Conservation (phyloP, 345 rosid genomes). For the Rhodomyrtus tomentosa region DNA sequence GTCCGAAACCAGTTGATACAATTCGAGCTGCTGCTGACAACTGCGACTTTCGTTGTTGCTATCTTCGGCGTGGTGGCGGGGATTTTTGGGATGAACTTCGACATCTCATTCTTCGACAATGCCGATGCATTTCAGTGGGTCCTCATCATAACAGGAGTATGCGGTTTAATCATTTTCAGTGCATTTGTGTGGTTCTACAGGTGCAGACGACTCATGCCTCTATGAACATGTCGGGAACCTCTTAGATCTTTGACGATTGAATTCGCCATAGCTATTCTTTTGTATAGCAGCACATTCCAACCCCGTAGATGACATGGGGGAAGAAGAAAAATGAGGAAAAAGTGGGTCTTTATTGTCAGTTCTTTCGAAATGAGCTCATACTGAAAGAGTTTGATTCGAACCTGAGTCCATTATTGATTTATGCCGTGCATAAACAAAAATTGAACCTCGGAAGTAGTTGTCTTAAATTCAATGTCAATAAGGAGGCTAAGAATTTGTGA, state of each 20-base stretch:
- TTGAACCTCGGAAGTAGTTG: not conserved
- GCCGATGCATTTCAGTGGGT: slow-evolving; percentile 87
- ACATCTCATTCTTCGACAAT: slow-evolving; percentile 52
- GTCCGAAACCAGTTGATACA: slow-evolving; percentile 96
- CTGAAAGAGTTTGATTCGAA: not conserved
- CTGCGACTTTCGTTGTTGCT: slow-evolving; percentile 88
- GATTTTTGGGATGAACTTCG: slow-evolving; percentile 86
- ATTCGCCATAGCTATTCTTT: not conserved
- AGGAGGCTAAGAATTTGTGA: not conserved
- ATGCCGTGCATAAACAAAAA: not conserved
- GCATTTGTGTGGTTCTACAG: slow-evolving; percentile 91
- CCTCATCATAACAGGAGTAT: slow-evolving; percentile 50
- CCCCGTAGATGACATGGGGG: not conserved
- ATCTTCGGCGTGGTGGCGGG: slow-evolving; percentile 96
- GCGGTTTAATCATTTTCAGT: slow-evolving; percentile 43
- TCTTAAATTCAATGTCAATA: not conserved
- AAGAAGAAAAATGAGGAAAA: not conserved
- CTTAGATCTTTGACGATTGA: not conserved
- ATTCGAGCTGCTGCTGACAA: slow-evolving; percentile 84
- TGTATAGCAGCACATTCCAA: not conserved
- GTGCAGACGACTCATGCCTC: slow-evolving; percentile 84
- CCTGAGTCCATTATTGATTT: no score
- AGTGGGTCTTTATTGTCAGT: not conserved
- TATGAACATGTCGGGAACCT: slow-evolving; percentile 11
- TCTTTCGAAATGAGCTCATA: not conserved